A percentile compares a stretch with the other conserved stretches of the same genome.
These are phyloP conservation scores for Naganishia randhawae DNA, from an alignment of 768 basidiomycete species.

Conservation along the genomic window DNA sequence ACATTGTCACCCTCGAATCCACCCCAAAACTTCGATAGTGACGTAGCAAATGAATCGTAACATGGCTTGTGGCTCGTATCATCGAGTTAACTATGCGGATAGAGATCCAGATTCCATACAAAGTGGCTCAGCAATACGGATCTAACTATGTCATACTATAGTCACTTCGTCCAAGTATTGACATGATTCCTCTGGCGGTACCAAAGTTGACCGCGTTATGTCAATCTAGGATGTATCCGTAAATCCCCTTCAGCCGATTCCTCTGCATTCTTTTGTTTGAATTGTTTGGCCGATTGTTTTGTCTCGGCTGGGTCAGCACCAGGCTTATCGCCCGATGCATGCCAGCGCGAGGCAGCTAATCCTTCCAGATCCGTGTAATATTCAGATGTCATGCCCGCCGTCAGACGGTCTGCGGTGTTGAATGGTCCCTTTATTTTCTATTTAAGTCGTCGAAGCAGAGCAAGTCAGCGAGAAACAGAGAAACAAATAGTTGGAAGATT, in stretches of 20 bases:
- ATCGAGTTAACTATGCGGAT: too few relatives aligned
- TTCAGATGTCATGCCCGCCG: constrained; percentile 66
- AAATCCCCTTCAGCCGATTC: constrained; percentile 23
- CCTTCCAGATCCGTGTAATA: constrained; percentile 72
- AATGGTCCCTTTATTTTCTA: constrained; percentile 68
- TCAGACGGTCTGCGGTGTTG: constrained; percentile 67
- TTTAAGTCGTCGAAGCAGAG: not conserved
- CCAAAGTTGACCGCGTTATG: too few relatives aligned
- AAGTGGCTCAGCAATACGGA: too few relatives aligned
- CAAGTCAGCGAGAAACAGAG: not conserved
- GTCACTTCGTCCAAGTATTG: not conserved
- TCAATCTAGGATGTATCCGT: constrained; percentile 29
- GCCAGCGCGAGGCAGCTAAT: constrained; percentile 16
- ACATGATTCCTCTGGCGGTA: too few relatives aligned
- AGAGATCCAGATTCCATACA: too few relatives aligned
- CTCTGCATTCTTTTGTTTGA: not conserved
- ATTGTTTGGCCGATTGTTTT: not conserved
- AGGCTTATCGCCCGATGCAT: not conserved
- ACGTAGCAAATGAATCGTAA: too few relatives aligned
- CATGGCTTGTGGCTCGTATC: too few relatives aligned
- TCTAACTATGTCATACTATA: too few relatives aligned
- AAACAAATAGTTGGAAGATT: not conserved
- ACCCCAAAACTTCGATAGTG: too few relatives aligned
- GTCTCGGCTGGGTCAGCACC: not conserved
- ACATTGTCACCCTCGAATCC: too few relatives aligned